Evolutionary conservation across 2,329 filamentous ascomycete genomes (phyloP), one percentile per base, ranked within the genome.

Genomic region (Blastomyces gilchristii): DNA sequence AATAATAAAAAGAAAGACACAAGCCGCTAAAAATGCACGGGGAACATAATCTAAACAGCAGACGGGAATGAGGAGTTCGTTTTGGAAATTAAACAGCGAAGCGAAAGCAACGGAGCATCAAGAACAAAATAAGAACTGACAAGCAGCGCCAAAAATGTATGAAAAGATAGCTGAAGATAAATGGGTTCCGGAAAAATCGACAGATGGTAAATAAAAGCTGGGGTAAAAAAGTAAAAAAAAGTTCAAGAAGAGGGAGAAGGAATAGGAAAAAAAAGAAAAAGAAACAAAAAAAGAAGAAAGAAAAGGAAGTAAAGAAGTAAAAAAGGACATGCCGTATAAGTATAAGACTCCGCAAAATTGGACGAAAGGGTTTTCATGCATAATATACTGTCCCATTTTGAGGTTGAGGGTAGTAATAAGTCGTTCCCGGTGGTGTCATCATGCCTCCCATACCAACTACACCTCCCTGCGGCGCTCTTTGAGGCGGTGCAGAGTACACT

Each of bases 361-460:
- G 18, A 53, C 53, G 41, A 7, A 43, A 2, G 37, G 59, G 34
- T n/a, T 61, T 28, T 50, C 43, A 60, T 52, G 53, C 14, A 43
- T 92, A 95, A 77, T 88, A 96, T 62, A 80, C 75, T 7, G 74
- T 75, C 67, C 77, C 71, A 65, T 81, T 81, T 73, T 58, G 61
- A 9, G 56, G 53, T 86, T 81, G 70, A 81, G 83, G 65, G 67
- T 76, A 83, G 71, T 82, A 84, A 72, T 81, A 84, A 9, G 78
- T 70, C 34, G 74, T 75, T 62, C 82, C 79, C 3, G 83, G 82
- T 39, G 80, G 81, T 2, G 89, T 88, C 79, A 91, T 88, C 86
- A 94, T 91, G 11, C 88, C 87, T 66, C 86, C 87, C 83, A 92
- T 90, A 53, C 86, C 86, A 65, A 87, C 80, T 56, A 86, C 80